Base-by-base conservation (phyloP, 345 rosid species). In the Punica granatum region DNA sequence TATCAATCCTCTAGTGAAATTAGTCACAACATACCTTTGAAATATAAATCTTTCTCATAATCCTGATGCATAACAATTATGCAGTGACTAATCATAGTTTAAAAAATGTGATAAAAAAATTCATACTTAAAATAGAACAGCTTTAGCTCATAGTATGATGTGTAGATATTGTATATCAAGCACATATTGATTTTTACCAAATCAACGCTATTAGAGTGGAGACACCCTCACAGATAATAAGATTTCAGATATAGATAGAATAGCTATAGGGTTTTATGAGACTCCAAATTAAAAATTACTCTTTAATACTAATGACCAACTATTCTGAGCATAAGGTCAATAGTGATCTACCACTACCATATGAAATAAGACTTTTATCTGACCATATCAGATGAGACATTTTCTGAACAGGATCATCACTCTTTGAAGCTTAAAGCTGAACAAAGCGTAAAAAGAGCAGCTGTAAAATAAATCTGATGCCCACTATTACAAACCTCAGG, bases 401-500 rank as follows among this genome's bases (percentile, higher is more conserved):
- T 26, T 25, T 30, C 31, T 12, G 34, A 11, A 33, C 9, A 56
- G 9, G 7, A 54, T 10, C 21, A 26, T 56, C 61, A 56, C 33
- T 28, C 34, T 26, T 14, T 56, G 34, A 28, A 56, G 26, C 30
- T 10, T 11, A 11, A 56, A 28, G 61, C 16, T 56, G 34, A 28
- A 56, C 14, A 13, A 56, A 8, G 34, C 26, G 7, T n/a, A 30
- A 28, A 51, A 56, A 56, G 33, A 56, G 11, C 34, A 3, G 61
- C 11, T 56, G 34, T 10, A 26, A 26, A 13, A 14, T 26, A 26
- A 51, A 26, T 56, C 61, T 26, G 26, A 26, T 56, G 61, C 19
- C 61, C 11, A 18, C 32, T 54, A 11, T 37, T 49, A 46, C 37
- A 28, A 51, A 88, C 93, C 92, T 84, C 69, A 41, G 69, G 68